phyloP scores from a whole-genome alignment of 169 alveolate species.

The Babesia gibsoni region DNA sequence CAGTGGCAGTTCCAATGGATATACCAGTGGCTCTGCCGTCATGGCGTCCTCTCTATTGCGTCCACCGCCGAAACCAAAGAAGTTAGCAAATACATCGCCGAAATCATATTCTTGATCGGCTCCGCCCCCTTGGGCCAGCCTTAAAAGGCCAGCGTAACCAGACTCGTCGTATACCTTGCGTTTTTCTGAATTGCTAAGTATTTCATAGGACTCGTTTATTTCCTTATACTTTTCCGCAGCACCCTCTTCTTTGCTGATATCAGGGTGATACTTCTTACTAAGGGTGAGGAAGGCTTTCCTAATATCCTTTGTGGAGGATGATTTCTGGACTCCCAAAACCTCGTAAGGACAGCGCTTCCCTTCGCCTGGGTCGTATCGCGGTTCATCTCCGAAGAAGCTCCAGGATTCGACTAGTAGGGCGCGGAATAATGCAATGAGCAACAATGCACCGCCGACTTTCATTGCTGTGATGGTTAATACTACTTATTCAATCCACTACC shows the following conservation, averaged over 20 bases:
- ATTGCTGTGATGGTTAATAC: no score
- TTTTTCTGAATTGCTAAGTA: slow-evolving; percentile 83
- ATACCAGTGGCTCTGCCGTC: slow-evolving; percentile 75
- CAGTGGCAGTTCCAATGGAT: slow-evolving; percentile 64
- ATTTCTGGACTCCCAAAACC: slow-evolving; percentile 70
- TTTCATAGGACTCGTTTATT: slow-evolving; percentile 90
- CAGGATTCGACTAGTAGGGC: not conserved
- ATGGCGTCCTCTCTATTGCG: slow-evolving; percentile 60
- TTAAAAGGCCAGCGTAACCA: slow-evolving; percentile 88
- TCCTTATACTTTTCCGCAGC: slow-evolving; percentile 83
- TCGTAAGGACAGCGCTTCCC: slow-evolving; percentile 60
- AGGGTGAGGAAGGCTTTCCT: slow-evolving; percentile 86
- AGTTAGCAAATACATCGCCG: slow-evolving; percentile 62
- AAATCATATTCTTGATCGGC: slow-evolving; percentile 67
- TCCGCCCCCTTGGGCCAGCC: slow-evolving; percentile 56
- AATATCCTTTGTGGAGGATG: slow-evolving; percentile 82
- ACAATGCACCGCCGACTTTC: not conserved
- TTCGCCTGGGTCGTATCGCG: slow-evolving; percentile 7
- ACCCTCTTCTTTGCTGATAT: slow-evolving; percentile 77
- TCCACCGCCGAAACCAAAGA: slow-evolving; percentile 65
- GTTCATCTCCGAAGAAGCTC: slow-evolving; percentile 28
- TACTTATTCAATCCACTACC: no score
- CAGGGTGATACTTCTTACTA: slow-evolving; percentile 89
- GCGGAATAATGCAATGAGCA: not conserved
- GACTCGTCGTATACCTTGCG: slow-evolving; percentile 84